Conservation (phyloP, 1,284 basidiomycete species). For the Leccinum fuscescens region DNA sequence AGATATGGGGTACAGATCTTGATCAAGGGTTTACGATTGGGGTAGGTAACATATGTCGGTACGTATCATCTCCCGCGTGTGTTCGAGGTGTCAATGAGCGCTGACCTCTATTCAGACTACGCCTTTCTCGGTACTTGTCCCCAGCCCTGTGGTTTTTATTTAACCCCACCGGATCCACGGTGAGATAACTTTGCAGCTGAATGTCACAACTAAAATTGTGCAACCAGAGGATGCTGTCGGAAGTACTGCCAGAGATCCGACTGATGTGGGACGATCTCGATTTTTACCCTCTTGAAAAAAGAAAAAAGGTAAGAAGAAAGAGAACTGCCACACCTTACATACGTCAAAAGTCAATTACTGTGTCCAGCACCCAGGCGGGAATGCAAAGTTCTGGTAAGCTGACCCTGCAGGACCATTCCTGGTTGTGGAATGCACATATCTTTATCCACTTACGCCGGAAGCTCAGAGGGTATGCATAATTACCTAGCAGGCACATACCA, state of each 20-base stretch:
- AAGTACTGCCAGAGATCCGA: background rate
- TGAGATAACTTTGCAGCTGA: constrained; percentile 6
- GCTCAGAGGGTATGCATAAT: background rate
- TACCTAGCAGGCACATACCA: constrained; percentile 2
- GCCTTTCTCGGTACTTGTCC: constrained; percentile 10
- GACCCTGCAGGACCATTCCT: constrained; percentile 9
- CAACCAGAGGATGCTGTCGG: constrained; percentile 1
- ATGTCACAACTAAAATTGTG: constrained; percentile 28
- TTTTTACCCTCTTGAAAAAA: background rate
- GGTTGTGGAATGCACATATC: constrained; percentile 5
- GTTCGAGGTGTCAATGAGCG: constrained; percentile 2
- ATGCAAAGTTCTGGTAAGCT: constrained; percentile 14
- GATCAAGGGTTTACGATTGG: constrained; percentile 7
- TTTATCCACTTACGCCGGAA: constrained; percentile 1
- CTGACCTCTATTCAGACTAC: constrained; percentile 14
- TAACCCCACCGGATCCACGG: constrained; percentile 8
- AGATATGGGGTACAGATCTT: constrained; percentile 28
- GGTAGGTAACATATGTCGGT: constrained; percentile 2
- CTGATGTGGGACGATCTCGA: background rate
- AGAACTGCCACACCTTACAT: background rate
- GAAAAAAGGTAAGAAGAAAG: background rate
- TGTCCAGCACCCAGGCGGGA: background rate
- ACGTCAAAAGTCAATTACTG: background rate
- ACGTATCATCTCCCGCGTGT: constrained; percentile 11
- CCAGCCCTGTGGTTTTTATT: constrained; percentile 4